Percentiles rank a stretch among this genome's conserved stretches.
Evolutionary conservation across 2,329 filamentous ascomycete genomes (phyloP).

Genomic region (Simplicillium sp.): DNA sequence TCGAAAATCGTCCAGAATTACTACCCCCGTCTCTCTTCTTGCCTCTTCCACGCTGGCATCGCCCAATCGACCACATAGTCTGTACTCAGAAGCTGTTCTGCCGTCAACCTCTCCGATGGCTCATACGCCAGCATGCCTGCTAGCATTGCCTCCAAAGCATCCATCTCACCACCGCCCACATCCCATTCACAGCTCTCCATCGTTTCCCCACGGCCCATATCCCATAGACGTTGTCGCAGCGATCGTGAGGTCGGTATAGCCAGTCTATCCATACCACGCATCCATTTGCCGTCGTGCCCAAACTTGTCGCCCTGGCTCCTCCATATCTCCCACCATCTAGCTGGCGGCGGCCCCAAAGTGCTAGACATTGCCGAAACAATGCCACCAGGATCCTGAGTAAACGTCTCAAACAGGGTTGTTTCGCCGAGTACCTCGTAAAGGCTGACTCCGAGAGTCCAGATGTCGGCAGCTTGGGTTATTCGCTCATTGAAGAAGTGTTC

Average conservation of each 20-base stretch:
- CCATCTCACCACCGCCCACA: conserved; percentile 7
- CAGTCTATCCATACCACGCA: conserved; percentile 3
- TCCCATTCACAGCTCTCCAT: conserved; percentile 8
- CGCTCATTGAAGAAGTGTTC: no score
- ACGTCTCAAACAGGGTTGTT: no score
- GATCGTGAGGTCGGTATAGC: conserved; percentile 8
- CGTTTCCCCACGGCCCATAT: conserved; percentile 8
- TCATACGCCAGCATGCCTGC: conserved; percentile 7
- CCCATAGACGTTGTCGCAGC: conserved; percentile 9
- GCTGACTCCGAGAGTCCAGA: no score
- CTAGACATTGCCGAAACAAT: no score
- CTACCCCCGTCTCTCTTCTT: conserved; percentile 2
- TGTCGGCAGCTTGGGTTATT: no score
- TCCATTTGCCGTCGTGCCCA: conserved; percentile 8
- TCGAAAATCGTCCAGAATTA: no score
- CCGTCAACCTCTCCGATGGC: conserved; percentile 4
- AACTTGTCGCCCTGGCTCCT: conserved; percentile 9
- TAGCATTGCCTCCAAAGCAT: conserved; percentile 6
- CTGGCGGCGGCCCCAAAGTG: conserved; percentile 11
- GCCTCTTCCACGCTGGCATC: conserved; percentile 7
- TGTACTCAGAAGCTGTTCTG: conserved; percentile 7
- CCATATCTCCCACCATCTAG: conserved; percentile 14
- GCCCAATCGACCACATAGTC: conserved; percentile 9
- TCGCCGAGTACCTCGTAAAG: no score
- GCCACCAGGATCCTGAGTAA: no score